Percentiles rank a stretch among this genome's conserved stretches.
Evolutionary conservation across 495 filamentous ascomycete species (phyloP).

Genomic region (Neurospora sublineolata): DNA sequence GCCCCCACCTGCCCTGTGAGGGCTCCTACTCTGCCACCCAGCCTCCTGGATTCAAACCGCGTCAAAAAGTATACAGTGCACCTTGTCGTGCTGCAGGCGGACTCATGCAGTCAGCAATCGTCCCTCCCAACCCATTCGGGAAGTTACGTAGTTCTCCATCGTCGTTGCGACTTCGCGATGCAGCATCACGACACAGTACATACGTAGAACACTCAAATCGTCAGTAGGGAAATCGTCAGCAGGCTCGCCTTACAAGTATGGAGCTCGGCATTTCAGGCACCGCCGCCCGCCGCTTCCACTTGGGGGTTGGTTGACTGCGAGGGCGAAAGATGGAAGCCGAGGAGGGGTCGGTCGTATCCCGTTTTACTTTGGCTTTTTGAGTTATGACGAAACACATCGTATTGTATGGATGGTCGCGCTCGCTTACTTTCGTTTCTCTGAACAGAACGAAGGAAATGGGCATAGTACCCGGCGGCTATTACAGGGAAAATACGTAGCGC

Average conservation of each 20-base stretch:
- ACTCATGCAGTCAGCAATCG: neutral
- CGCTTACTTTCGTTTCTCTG: neutral
- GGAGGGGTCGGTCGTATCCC: neutral
- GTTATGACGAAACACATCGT: neutral
- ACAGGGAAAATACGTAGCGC: too few relatives aligned
- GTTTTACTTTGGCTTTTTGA: neutral
- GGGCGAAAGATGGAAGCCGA: too few relatives aligned
- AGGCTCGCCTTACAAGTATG: neutral
- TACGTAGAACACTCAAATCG: neutral
- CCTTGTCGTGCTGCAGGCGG: neutral
- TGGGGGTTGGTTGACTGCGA: too few relatives aligned
- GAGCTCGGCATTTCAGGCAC: neutral
- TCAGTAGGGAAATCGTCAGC: neutral
- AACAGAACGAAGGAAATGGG: neutral
- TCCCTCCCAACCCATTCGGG: neutral
- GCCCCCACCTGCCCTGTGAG: neutral
- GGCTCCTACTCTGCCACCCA: neutral
- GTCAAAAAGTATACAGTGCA: neutral
- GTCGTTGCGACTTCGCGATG: neutral
- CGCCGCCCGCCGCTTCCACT: neutral
- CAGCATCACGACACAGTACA: neutral
- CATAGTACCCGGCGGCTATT: neutral
- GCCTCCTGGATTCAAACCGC: neutral
- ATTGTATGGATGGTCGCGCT: neutral
- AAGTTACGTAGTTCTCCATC: neutral